Percentiles rank a stretch among this genome's conserved stretches.
Conservation (phyloP, 306 rosid genomes). For the Prunus mume region DNA sequence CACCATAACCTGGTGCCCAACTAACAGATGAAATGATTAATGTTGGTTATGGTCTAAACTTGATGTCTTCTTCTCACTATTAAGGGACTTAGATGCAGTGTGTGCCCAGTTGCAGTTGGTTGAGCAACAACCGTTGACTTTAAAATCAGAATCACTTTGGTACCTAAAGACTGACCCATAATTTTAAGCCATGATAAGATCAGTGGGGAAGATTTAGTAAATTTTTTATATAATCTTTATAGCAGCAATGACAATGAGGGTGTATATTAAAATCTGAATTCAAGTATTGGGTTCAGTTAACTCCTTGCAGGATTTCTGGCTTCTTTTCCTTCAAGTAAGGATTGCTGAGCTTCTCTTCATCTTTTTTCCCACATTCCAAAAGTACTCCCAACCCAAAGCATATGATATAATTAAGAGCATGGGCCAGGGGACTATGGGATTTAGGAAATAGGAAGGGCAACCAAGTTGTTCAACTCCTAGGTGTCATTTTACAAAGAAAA, state of each 20-base stretch:
- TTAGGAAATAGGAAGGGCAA: no score
- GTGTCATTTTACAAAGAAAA: no score
- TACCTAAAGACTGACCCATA: constrained; percentile 13
- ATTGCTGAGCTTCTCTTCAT: no score
- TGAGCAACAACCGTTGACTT: not conserved
- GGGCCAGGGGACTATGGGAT: no score
- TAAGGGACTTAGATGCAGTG: not conserved
- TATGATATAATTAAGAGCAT: no score
- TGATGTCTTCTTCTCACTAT: not conserved
- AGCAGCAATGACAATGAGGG: not conserved
- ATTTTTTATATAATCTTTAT: not conserved
- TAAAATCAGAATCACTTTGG: not conserved
- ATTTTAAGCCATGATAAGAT: not conserved
- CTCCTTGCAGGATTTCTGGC: constrained; percentile 43
- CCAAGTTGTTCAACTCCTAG: no score
- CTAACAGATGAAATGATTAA: not conserved
- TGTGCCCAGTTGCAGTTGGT: constrained; percentile 2
- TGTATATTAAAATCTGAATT: not conserved
- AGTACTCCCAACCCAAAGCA: not conserved
- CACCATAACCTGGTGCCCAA: not conserved
- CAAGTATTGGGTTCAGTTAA: not conserved
- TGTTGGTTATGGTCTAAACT: not conserved
- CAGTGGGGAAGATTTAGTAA: not conserved
- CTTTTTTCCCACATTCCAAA: not conserved
- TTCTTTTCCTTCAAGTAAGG: not conserved